phyloP scores from a whole-genome alignment of 768 basidiomycete genomes.

The Russula abietina region DNA sequence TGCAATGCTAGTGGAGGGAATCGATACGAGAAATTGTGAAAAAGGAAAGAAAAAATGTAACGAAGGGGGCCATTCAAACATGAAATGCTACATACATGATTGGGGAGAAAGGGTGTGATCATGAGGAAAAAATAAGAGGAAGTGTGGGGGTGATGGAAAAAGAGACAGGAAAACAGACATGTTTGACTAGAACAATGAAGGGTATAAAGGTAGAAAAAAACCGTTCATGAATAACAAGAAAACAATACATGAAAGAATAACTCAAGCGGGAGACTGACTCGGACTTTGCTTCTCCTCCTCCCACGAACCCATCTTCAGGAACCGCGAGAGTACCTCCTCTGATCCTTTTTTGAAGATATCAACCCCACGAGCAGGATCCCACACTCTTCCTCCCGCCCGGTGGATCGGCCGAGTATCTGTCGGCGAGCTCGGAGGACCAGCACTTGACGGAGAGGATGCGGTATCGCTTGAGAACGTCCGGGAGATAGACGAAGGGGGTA shows the following conservation, averaged over 20 bases:
- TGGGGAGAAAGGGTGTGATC: not conserved
- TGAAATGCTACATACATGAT: constrained; percentile 12
- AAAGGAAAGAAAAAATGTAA: too few relatives aligned
- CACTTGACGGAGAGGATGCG: constrained; percentile 49
- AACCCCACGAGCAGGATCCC: constrained; percentile 81
- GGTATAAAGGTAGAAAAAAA: constrained; percentile 20
- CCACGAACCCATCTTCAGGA: constrained; percentile 73
- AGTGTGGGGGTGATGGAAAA: not conserved
- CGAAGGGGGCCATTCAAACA: constrained; percentile 4
- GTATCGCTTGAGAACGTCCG: constrained; percentile 44
- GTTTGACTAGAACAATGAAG: constrained; percentile 12
- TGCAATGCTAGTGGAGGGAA: constrained; percentile 2
- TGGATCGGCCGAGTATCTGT: constrained; percentile 28
- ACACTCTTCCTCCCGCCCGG: constrained; percentile 56
- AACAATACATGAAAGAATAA: constrained; percentile 17
- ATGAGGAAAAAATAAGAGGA: not conserved
- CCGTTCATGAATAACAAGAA: constrained; percentile 8
- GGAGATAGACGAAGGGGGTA: constrained; percentile 28
- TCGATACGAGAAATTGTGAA: constrained; percentile 1
- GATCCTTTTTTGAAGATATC: constrained; percentile 84
- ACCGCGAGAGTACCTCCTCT: constrained; percentile 79
- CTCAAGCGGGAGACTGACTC: constrained; percentile 21
- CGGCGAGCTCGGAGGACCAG: constrained; percentile 47
- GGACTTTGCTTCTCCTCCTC: constrained; percentile 42
- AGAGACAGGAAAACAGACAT: not conserved